phyloP scores from a whole-genome alignment of 1,139 yeast genomes.

The Suhomyces ambrosiae region DNA sequence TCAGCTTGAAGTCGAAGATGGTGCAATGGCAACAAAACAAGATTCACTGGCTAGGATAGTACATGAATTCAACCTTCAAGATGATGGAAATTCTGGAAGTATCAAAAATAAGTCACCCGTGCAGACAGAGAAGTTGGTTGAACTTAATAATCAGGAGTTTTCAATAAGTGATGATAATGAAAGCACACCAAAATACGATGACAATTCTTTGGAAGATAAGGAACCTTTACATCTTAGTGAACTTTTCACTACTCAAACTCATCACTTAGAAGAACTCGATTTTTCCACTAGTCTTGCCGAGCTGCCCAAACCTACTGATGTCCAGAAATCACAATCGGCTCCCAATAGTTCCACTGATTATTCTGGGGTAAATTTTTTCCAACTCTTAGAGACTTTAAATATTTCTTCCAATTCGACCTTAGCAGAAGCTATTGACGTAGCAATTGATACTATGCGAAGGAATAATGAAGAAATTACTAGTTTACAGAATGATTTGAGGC shows the following conservation, averaged over 20 bases:
- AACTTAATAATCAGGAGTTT: background rate
- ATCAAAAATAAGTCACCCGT: no score
- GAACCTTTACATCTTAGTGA: background rate
- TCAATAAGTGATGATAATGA: background rate
- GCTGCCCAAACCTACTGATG: no score
- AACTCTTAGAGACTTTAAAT: background rate
- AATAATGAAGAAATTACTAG: conserved; percentile 3
- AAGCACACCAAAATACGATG: background rate
- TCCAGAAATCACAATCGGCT: no score
- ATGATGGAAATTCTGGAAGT: no score
- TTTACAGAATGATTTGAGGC: conserved; percentile 2
- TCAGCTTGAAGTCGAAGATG: conserved; percentile 1
- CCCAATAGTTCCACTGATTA: no score
- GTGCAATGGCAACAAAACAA: background rate
- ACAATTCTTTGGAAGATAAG: background rate
- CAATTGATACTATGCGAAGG: background rate
- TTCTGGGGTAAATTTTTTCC: no score
- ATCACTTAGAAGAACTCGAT: background rate
- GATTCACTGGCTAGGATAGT: background rate
- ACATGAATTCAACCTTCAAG: no score
- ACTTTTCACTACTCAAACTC: background rate
- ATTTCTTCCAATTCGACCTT: background rate
- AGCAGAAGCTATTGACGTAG: background rate
- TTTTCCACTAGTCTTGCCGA: no score
- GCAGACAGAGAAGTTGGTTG: no score